These are phyloP conservation scores for Ophiostoma sp. DNA, from an alignment of 2,329 filamentous ascomycete genomes.

Conservation along the genomic window DNA sequence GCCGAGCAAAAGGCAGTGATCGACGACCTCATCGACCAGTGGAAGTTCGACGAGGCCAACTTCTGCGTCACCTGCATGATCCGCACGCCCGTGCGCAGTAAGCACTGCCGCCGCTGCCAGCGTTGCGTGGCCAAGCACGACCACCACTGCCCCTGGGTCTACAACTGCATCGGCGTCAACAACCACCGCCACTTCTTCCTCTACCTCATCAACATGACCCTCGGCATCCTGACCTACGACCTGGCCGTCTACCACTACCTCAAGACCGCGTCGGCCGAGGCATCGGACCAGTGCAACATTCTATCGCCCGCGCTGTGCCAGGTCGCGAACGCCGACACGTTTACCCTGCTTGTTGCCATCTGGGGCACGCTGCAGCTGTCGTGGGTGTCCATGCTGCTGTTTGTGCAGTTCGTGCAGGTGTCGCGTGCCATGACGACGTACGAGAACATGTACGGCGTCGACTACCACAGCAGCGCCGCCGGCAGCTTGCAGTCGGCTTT, in stretches of 20 bases:
- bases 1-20: constrained; percentile 81
- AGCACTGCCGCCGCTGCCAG: constrained; percentile 87
- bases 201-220: constrained; percentile 72
- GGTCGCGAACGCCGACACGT: constrained; percentile 72
- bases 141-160: constrained; percentile 97
- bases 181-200: constrained; percentile 95
- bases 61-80: constrained; percentile 51
- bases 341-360: constrained; percentile 69
- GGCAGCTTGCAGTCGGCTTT: constrained; percentile 63
- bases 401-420: constrained; percentile 89
- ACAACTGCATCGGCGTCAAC: constrained; percentile 92
- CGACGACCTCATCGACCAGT: constrained; percentile 16
- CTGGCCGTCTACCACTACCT: constrained; percentile 69
- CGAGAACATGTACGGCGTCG: constrained; percentile 86
- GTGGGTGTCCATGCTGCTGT: constrained; percentile 95
- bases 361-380: constrained; percentile 83
- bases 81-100: constrained; percentile 83
- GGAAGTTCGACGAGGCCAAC: constrained; percentile 18
- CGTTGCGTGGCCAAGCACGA: constrained; percentile 95
- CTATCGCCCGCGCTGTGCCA: constrained; percentile 70
- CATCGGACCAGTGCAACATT: constrained; percentile 61
- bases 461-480: constrained; percentile 46
- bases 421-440: constrained; percentile 91
- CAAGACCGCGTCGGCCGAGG: constrained; percentile 48
- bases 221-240: constrained; percentile 68